Evolutionary conservation across 2,329 filamentous ascomycete genomes (phyloP).

Genomic region (Talaromyces sp.): DNA sequence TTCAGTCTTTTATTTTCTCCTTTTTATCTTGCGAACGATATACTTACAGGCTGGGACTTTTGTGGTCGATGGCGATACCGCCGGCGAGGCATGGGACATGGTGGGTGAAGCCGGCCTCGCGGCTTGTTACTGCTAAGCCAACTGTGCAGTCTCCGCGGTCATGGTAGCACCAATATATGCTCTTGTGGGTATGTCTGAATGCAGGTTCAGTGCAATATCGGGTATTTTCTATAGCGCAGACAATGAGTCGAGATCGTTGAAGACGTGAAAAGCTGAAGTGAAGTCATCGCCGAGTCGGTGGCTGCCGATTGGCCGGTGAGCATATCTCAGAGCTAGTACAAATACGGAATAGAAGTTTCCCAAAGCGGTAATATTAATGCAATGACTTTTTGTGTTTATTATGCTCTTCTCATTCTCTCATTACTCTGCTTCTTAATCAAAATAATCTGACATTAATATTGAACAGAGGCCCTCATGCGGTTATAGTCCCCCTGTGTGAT

Average conservation of each 20-base stretch:
- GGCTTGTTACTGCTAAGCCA: background rate
- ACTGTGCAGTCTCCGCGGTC: background rate
- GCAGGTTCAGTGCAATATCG: background rate
- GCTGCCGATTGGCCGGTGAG: background rate
- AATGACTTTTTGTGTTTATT: background rate
- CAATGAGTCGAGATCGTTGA: background rate
- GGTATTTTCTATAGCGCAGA: background rate
- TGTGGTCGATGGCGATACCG: slow-evolving; percentile 1
- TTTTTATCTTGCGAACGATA: background rate
- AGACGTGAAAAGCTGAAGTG: background rate
- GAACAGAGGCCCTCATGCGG: slow-evolving; percentile 27
- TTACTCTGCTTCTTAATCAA: background rate
- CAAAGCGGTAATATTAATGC: background rate
- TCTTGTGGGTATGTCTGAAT: background rate
- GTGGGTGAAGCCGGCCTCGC: background rate
- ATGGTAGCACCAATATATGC: background rate
- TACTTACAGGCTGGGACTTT: slow-evolving; percentile 6
- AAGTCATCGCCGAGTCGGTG: background rate
- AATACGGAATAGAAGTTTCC: background rate
- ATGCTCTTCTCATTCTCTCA: too few relatives aligned
- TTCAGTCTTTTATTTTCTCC: background rate
- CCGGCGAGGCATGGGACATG: slow-evolving; percentile 3
- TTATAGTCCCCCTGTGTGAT: slow-evolving; percentile 38
- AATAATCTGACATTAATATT: slow-evolving; percentile 12
- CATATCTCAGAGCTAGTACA: background rate